Base-by-base conservation (phyloP, 1,284 basidiomycete species). In the Apiotrichum akiyoshidainum region DNA sequence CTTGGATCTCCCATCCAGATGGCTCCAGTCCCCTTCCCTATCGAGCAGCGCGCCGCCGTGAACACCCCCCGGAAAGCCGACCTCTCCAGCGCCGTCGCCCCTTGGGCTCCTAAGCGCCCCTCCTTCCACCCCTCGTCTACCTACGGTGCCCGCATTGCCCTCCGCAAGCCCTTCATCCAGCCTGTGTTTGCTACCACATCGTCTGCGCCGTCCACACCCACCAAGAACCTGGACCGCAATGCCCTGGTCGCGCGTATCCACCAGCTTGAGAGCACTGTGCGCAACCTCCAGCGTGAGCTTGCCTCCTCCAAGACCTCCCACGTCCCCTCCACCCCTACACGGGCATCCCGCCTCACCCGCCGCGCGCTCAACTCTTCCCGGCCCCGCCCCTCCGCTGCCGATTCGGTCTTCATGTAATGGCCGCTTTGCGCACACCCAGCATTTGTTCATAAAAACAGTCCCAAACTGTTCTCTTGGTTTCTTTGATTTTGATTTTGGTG, bases 61-160 rank as follows among this genome's bases (percentile, higher is more conserved):
- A 50, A n/a, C 19, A 44, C 48, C 14, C 48, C 48, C 2, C 48
- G 48, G 33, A 50, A 50, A 35, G 17, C 19, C 6, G n/a, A 13
- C 6, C 14, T 17, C 11, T 14, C 9, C 12, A n/a, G 9, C 3
- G 34, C 11, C 2, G 37, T 39, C 13, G 35, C 48, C 16, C 48
- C 48, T 19, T 50, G 48, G 48, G 48, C 48, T 16, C 48, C 48
- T 2, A 34, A 17, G 31, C 48, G 48, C 5, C 48, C 48, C 12
- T 50, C 48, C 19, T 33, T 50, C 11, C 13, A 17, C 35, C 48
- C 35, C 6, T 22, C 48, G 5, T 37, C 48, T 9, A n/a, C 19
- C 21, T 50, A 50, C 22, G 21, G 21, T 12, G 35, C 35, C 12
- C 35, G 35, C 19, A 13, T 37, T 7, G 10, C 47, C 2, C 19